Evolutionary conservation across 192 early-diverging fungal species (phyloP), one percentile per base, ranked within the genome.

Genomic region (Coemansia nantahalensis): DNA sequence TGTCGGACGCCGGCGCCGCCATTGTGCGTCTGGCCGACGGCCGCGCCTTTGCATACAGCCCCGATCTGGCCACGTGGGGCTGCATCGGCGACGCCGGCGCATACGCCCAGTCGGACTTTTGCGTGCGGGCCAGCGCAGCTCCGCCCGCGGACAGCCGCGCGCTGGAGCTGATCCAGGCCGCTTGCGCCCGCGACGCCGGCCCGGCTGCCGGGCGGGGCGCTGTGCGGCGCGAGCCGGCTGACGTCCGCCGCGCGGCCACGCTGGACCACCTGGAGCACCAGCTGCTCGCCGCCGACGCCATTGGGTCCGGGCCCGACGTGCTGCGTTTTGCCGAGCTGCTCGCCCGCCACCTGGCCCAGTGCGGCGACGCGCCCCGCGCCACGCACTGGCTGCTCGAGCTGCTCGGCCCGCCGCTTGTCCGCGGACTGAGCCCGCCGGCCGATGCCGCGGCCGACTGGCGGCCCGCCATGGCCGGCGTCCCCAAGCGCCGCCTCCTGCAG

Each of bases 401-500:
- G 65, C 65, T 62, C 37, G 81, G 78, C 39, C 79, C 69, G 0
- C 49, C 62, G 12, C 31, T 65, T 8, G 21, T 17, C 31, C n/a
- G 35, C 12, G 48, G 61, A 13, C 31, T 39, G 15, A 17, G 45
- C 16, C 45, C 54, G 8, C 6, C 18, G 28, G 3, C 4, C 8
- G 35, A 24, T 14, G 11, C 46, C 33, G 21, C 45, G n/a, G n/a
- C n/a, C 44, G n/a, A 49, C 38, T 58, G 54, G 50, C 23, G 14
- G 23, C 30, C 37, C 34, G 24, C 37, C 30, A 30, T 71, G 34
- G 56, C 79, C 61, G 69, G 78, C 8, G 62, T 80, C 42, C 74
- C 81, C 30, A 93, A 93, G 40, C 82, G 82, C 9, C 77, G 79
- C 32, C 51, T 91, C 9, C 40, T 93, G 5, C 61, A 66, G 32